Evolutionary conservation across 768 basidiomycete genomes (phyloP), one percentile per base, ranked within the genome.

Genomic region (Hortiboletus campestris): DNA sequence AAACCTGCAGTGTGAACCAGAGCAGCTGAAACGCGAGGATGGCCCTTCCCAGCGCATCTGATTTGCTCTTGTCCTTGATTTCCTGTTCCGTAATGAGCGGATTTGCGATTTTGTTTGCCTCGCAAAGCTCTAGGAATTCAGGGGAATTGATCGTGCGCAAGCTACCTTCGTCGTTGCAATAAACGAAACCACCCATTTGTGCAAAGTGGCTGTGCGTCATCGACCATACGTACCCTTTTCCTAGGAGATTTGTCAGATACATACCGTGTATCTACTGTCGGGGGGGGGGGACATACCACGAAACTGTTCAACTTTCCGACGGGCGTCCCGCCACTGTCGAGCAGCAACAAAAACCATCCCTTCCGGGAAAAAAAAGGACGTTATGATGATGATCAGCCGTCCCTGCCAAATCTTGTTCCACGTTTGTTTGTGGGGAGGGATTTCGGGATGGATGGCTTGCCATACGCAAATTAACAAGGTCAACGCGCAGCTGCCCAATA

Each of bases 381-480:
- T 7, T n/a, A 40, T n/a, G n/a, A 14, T 3, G 1, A 25, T 25
- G 25, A 25, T 25, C 25, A 25, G 25, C 25, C 25, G 25, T 25
- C 25, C 25, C 4, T 25, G 25, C 25, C 25, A 25, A 14, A 5
- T 17, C 14, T 4, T 1, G 36, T 7, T 3, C 19, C 31, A 28
- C 14, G 2, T 4, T 14, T 12, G 22, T 1, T 8, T 6, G n/a
- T 4, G n/a, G 7, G 1, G 9, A 14, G 35, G 25, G 12, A 52
- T 12, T 2, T 45, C 12, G 17, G 14, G 9, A 32, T 55, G 55
- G 13, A 55, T 32, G 1, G 49, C 19, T 3, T 50, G 42, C 55
- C 55, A 55, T 5, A 55, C 29, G 22, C 55, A 55, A n/a, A 55
- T 49, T 2, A 50, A 12, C 12, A 55, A 16, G 7, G 48, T 55